Base-by-base conservation (phyloP, 1,284 basidiomycete species). In the Moniliella sp. region DNA sequence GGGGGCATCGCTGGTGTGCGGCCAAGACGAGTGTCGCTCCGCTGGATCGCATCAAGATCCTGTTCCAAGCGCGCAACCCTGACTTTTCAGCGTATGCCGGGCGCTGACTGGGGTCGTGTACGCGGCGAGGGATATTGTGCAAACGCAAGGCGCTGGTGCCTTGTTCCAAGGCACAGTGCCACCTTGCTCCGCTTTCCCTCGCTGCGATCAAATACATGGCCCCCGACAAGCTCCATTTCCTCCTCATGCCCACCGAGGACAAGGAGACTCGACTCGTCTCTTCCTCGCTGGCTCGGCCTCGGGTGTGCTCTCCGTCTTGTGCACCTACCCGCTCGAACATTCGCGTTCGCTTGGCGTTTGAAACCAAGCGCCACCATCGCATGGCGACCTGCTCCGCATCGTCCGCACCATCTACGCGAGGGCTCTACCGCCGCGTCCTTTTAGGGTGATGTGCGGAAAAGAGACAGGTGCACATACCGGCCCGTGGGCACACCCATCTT, bases 181-280 rank as follows among this genome's bases (percentile, higher is more conserved):
- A 94, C 88, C 3, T 66, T 73, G 27, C 46, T 71, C 27, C 57
- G 71, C 36, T 93, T 94, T 58, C 88, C 91, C 0, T 91, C 60
- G 91, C 91, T 25, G 83, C 78, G 31, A 79, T 97, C 62, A 94
- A 93, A 64, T 99, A 86, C 57, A 86, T 94, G 76, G 75, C 81
- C 2, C 97, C 94, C 61, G 86, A 94, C 62, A 75, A 78, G 61
- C 65, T 78, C 34, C 78, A 78, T 63, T 64, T 72, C 65, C 50
- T 64, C 14, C 62, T 97, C 30, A 94, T 97, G 74, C 83, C 84
- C 0, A 78, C 77, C 0, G 69, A 68, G 40, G 69, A 75, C 31
- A 60, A 70, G 39, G 76, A 91, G 53, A 91, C 83, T 0, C 77
- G 80, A 25, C 66, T 4, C 71, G 77, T n/a, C 72, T 84, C 21